Conservation (phyloP, 2,329 filamentous ascomycete species). For the Alternaria angustiovoidea region DNA sequence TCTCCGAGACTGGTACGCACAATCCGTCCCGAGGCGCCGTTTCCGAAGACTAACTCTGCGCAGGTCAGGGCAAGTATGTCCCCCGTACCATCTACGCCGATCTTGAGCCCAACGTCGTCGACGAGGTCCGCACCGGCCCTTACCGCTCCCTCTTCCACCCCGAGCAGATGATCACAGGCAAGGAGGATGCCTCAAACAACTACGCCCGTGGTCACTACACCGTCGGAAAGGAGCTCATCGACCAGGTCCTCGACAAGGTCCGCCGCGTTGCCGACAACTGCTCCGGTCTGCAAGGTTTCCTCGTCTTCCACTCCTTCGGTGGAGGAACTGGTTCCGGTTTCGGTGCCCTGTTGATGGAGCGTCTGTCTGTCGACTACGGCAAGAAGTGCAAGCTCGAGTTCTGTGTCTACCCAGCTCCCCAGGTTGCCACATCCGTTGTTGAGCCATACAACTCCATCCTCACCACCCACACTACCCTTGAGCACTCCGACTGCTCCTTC, state of each 20-base stretch:
- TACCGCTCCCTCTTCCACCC: constrained; percentile 99
- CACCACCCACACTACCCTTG: constrained; percentile 97
- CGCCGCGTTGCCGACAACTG: constrained; percentile 96
- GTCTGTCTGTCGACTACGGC: constrained; percentile 97
- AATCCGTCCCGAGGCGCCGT: constrained; percentile 33
- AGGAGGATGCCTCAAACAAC: constrained; percentile 99
- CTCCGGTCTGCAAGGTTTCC: constrained; percentile 96
- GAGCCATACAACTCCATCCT: constrained; percentile 99
- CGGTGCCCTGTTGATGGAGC: constrained; percentile 98
- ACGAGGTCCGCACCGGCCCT: constrained; percentile 96
- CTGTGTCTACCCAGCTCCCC: constrained; percentile 97
- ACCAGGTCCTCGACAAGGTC: constrained; percentile 97
- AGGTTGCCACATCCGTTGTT: constrained; percentile 95
- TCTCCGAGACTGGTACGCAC: constrained; percentile 92
- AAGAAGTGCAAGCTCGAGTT: constrained; percentile 99
- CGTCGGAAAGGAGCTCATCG: constrained; percentile 98
- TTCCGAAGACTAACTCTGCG: constrained; percentile 32
- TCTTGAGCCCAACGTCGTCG: constrained; percentile 99
- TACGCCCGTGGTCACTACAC: constrained; percentile 99
- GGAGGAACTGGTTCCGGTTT: constrained; percentile 99
- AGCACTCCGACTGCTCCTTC: constrained; percentile 99
- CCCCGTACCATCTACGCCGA: constrained; percentile 99
- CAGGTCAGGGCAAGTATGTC: constrained; percentile 98
- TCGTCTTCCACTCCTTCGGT: constrained; percentile 99
- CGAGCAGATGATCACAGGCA: constrained; percentile 99